Percentiles rank a stretch among this genome's conserved stretches.
Evolutionary conservation across 352 stramenopile genomes (phyloP).

Genomic region (Phytopythium chamaehyphon): DNA sequence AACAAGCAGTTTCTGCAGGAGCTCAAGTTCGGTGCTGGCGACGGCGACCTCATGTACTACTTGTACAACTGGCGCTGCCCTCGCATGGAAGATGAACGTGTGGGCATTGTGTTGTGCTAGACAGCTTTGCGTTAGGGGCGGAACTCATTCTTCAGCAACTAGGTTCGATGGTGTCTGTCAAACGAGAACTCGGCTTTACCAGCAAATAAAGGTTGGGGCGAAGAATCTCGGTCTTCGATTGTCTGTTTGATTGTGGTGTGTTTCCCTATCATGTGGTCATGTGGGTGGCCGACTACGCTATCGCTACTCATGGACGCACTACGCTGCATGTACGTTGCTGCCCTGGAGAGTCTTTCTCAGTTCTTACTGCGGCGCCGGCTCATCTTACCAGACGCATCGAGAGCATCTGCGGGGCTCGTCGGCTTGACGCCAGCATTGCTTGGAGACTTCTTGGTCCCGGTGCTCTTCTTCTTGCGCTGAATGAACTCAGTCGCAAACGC

Average conservation of each 20-base stretch:
- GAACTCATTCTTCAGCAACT: no score
- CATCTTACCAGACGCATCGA: slow-evolving; percentile 44
- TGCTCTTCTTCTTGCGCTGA: slow-evolving; percentile 83
- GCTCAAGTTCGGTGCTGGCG: slow-evolving; percentile 57
- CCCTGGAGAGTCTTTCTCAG: slow-evolving; percentile 28
- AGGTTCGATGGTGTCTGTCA: no score
- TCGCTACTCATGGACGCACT: no score
- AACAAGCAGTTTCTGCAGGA: slow-evolving; percentile 58
- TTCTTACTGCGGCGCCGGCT: slow-evolving; percentile 60
- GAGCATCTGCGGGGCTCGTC: slow-evolving; percentile 16
- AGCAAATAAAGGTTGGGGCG: no score
- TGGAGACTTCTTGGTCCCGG: slow-evolving; percentile 39
- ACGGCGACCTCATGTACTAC: slow-evolving; percentile 71
- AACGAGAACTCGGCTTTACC: no score
- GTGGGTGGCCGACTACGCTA: no score
- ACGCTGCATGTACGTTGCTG: no score
- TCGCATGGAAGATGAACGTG: slow-evolving; percentile 38
- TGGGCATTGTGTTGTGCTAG: slow-evolving; percentile 63
- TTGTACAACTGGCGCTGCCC: slow-evolving; percentile 78
- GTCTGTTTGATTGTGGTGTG: no score
- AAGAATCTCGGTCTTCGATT: no score
- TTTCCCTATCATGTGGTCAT: no score
- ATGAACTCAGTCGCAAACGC: slow-evolving; percentile 98
- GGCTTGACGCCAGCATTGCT: slow-evolving; percentile 8
- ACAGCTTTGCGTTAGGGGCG: not conserved